A percentile compares a stretch with the other conserved stretches of the same genome.
phyloP scores from a whole-genome alignment of 2,329 filamentous ascomycete species.

The Arthroderma uncinatum region DNA sequence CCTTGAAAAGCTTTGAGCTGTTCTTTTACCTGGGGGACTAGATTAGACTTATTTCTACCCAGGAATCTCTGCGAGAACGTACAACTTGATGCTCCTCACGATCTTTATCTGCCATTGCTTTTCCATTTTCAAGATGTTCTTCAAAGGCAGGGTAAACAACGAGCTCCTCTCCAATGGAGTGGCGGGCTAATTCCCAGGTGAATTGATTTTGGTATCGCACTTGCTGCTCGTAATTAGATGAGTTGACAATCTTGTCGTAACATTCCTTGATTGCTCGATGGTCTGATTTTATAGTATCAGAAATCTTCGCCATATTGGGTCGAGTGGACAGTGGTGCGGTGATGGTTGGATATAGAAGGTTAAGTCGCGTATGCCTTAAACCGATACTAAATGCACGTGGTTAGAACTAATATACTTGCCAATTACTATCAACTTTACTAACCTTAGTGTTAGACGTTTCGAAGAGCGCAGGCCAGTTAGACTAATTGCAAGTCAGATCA shows the following conservation, averaged over 20 bases:
- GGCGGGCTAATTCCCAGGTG: conserved; percentile 41
- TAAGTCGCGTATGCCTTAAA: neutral
- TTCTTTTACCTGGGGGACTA: conserved; percentile 40
- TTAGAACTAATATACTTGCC: neutral
- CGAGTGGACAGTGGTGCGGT: too few species aligned
- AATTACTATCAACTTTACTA: neutral
- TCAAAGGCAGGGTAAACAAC: conserved; percentile 44
- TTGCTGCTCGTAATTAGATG: conserved; percentile 31
- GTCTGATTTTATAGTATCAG: conserved; percentile 30
- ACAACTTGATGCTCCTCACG: conserved; percentile 39
- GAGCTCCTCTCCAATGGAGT: conserved; percentile 40
- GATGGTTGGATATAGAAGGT: neutral
- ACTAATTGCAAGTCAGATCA: too few species aligned
- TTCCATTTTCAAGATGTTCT: conserved; percentile 35
- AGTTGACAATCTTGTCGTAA: conserved; percentile 33
- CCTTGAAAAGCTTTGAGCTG: conserved; percentile 41
- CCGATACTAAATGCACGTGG: neutral
- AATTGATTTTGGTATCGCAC: conserved; percentile 39
- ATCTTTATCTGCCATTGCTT: conserved; percentile 38
- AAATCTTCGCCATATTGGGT: conserved; percentile 14
- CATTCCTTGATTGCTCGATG: conserved; percentile 32
- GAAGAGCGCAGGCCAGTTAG: neutral
- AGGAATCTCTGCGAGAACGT: conserved; percentile 1
- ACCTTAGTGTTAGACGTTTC: neutral
- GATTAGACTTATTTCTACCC: neutral